phyloP scores from a whole-genome alignment of 805 yeast species.

The Komagataella pastoris region DNA sequence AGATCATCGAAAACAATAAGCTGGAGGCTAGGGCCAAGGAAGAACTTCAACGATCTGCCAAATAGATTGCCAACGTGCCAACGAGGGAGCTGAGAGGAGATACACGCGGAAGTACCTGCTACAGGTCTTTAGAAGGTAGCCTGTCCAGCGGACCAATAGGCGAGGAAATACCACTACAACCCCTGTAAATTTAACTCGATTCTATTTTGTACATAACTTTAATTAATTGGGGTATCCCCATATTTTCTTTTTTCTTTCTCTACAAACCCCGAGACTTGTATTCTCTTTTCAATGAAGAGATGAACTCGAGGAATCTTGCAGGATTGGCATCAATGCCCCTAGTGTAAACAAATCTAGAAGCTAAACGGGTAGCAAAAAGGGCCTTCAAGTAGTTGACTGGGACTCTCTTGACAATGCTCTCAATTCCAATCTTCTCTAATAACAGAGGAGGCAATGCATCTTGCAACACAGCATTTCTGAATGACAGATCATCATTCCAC shows the following conservation, averaged over 20 bases:
- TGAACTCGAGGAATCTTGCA: slow-evolving; percentile 59
- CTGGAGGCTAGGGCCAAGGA: slow-evolving; percentile 18
- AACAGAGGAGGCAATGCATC: slow-evolving; percentile 72
- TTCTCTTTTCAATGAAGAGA: slow-evolving; percentile 40
- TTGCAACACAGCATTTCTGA: slow-evolving; percentile 64
- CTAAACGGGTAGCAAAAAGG: slow-evolving; percentile 74
- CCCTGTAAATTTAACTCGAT: not conserved
- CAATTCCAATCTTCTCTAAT: slow-evolving; percentile 51
- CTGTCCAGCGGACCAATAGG: no score
- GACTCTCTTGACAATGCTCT: slow-evolving; percentile 56
- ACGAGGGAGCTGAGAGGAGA: not conserved
- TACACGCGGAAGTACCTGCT: no score
- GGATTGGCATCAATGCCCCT: slow-evolving; percentile 75
- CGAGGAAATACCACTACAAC: not conserved
- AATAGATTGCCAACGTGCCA: no score
- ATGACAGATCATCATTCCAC: slow-evolving; percentile 67
- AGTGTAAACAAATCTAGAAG: slow-evolving; percentile 74
- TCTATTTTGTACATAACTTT: not conserved
- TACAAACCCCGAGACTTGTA: slow-evolving; percentile 2
- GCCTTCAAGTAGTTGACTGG: slow-evolving; percentile 85
- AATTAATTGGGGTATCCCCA: slow-evolving; percentile 2
- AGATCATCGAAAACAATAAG: slow-evolving; percentile 16
- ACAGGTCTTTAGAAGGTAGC: no score
- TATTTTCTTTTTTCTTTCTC: slow-evolving; percentile 1
- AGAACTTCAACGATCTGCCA: not conserved